phyloP scores from a whole-genome alignment of 192 early-diverging fungal genomes.

The Dissophora ornata region DNA sequence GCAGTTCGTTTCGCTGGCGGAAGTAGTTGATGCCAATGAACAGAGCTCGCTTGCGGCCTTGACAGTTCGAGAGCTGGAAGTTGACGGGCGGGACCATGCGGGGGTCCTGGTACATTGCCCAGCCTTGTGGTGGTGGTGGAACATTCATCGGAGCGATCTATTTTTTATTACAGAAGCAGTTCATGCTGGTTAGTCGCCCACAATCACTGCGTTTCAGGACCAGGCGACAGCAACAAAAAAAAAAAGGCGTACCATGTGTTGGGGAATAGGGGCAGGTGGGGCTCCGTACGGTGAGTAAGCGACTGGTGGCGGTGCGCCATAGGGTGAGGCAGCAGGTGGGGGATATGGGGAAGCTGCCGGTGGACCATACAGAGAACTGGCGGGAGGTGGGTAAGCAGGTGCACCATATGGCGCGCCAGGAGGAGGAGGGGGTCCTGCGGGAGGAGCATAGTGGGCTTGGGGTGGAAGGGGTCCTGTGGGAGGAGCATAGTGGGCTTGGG shows the following conservation, averaged over 20 bases:
- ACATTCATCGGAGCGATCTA: slow-evolving; percentile 34
- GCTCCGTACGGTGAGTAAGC: too few relatives aligned
- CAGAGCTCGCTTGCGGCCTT: slow-evolving; percentile 81
- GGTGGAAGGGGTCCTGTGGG: not conserved
- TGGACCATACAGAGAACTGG: slow-evolving; percentile 18
- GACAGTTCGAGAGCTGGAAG: slow-evolving; percentile 66
- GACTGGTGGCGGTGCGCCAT: slow-evolving; percentile 15
- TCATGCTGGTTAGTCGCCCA: too few relatives aligned
- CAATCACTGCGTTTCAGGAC: too few relatives aligned
- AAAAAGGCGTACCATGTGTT: slow-evolving; percentile 33
- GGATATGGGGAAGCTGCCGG: slow-evolving; percentile 1
- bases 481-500: not conserved
- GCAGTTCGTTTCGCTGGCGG: slow-evolving; percentile 67
- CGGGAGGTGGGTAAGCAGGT: slow-evolving; percentile 12
- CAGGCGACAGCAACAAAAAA: not conserved
- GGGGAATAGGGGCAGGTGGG: slow-evolving; percentile 20
- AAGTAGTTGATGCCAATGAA: slow-evolving; percentile 96
- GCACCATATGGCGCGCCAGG: slow-evolving; percentile 10
- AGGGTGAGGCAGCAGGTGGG: slow-evolving; percentile 15
- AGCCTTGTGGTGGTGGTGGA: slow-evolving; percentile 32
- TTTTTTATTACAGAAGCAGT: too few relatives aligned
- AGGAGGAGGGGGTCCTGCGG: slow-evolving; percentile 22
- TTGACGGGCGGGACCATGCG: slow-evolving; percentile 38
- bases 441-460: not conserved
- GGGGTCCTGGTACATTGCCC: slow-evolving; percentile 36